These are phyloP conservation scores for Schizonepeta tenuifolia DNA, from an alignment of 257 asterid genomes.

Conservation along the genomic window DNA sequence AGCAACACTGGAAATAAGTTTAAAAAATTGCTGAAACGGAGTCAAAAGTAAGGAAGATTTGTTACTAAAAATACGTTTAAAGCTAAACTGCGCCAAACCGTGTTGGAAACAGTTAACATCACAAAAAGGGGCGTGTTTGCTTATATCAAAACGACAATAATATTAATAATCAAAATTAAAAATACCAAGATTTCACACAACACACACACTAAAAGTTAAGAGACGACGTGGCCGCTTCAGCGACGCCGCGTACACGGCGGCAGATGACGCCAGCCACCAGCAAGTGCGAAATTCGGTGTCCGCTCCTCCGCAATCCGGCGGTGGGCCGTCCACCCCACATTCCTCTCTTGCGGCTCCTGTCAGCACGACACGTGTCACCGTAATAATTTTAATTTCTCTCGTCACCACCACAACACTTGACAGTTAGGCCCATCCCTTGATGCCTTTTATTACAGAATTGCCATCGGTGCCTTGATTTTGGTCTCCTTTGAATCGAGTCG, in stretches of 20 bases:
- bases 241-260: conserved; percentile 11
- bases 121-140: neutral
- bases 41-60: no score
- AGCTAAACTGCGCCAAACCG: neutral
- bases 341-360: neutral
- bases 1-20: neutral
- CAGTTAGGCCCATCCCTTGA: no score
- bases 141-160: neutral
- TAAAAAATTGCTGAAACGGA: no score
- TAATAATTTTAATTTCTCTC: neutral
- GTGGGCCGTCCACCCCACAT: conserved; percentile 28
- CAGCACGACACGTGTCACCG: neutral
- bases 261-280: conserved; percentile 23
- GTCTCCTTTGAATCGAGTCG: no score
- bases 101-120: conserved; percentile 21
- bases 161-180: no score
- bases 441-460: neutral
- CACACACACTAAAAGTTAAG: neutral
- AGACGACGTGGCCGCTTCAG: neutral
- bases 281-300: conserved; percentile 21
- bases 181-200: neutral
- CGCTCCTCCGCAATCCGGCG: conserved; percentile 34
- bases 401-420: neutral
- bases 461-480: neutral
- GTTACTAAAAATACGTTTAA: no score